Percentiles rank a stretch among this genome's conserved stretches.
Conservation (phyloP, 2,329 filamentous ascomycete genomes). For the Colletotrichum scovillei region DNA sequence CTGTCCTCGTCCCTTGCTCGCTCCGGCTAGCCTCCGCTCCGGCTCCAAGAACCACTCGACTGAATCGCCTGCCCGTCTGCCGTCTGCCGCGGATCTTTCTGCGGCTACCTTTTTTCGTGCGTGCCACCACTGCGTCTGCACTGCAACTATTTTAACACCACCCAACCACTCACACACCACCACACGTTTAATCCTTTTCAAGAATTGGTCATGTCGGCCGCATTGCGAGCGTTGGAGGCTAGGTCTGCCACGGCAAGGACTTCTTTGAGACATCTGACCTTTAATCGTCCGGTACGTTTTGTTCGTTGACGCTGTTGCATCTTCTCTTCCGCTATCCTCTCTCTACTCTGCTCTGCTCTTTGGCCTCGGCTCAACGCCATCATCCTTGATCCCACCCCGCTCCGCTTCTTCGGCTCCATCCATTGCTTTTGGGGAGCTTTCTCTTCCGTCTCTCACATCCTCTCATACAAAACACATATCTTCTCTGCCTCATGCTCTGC, state of each 20-base stretch:
- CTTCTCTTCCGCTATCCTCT: not conserved
- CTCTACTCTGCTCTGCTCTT: not conserved
- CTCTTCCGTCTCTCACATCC: not conserved
- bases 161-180: conserved; percentile 14
- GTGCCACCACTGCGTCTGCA: conserved; percentile 15
- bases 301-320: not conserved
- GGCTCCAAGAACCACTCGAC: conserved; percentile 22
- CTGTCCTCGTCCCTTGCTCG: not conserved
- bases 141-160: conserved; percentile 24
- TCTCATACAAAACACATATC: not conserved
- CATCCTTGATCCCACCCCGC: conserved; percentile 20
- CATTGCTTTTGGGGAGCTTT: not conserved
- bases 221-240: conserved; percentile 37
- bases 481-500: not conserved
- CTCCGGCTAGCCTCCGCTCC: conserved; percentile 24
- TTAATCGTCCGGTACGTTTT: conserved; percentile 25
- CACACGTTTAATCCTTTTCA: conserved; percentile 1
- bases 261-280: conserved; percentile 13
- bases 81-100: conserved; percentile 30
- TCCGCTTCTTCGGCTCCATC: conserved; percentile 15
- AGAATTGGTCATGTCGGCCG: conserved; percentile 36
- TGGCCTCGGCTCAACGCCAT: conserved; percentile 14
- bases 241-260: conserved; percentile 34
- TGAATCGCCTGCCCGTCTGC: not conserved
- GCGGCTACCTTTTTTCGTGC: conserved; percentile 27